phyloP scores from a whole-genome alignment of 2,329 filamentous ascomycete species.

The Hypocreales sp. region DNA sequence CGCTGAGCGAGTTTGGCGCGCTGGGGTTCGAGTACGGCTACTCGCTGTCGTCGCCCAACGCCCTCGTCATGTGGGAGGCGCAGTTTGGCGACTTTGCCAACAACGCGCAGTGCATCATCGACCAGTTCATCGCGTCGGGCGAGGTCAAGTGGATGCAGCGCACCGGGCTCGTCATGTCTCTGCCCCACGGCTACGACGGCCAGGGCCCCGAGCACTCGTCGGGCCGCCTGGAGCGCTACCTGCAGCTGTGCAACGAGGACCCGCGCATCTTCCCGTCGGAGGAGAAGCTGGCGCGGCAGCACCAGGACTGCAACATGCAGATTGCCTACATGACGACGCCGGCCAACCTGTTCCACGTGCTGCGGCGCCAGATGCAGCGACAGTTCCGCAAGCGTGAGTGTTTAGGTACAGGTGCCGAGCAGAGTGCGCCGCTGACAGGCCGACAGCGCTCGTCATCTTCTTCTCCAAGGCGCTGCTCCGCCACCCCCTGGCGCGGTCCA shows the following conservation, averaged over 20 bases:
- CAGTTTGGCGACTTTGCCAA: slow-evolving; percentile 99
- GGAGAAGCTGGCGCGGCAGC: slow-evolving; percentile 88
- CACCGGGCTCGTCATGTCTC: slow-evolving; percentile 87
- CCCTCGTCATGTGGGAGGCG: slow-evolving; percentile 97
- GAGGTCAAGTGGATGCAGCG: slow-evolving; percentile 98
- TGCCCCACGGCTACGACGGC: slow-evolving; percentile 95
- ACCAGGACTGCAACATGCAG: slow-evolving; percentile 99
- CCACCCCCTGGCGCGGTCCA: slow-evolving; percentile 80
- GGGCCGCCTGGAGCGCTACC: slow-evolving; percentile 88
- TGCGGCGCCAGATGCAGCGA: slow-evolving; percentile 94
- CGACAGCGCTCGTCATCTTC: slow-evolving; percentile 76
- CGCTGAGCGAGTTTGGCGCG: slow-evolving; percentile 51
- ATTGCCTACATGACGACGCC: slow-evolving; percentile 95
- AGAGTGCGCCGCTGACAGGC: too few species aligned
- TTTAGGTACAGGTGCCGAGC: too few species aligned
- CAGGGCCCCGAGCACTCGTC: slow-evolving; percentile 98
- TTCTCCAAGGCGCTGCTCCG: slow-evolving; percentile 96
- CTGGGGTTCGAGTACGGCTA: slow-evolving; percentile 98
- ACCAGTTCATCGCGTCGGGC: slow-evolving; percentile 95
- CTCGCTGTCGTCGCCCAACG: slow-evolving; percentile 90
- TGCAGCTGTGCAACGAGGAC: slow-evolving; percentile 96
- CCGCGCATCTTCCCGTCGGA: slow-evolving; percentile 77
- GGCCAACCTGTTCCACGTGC: slow-evolving; percentile 88
- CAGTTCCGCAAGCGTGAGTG: slow-evolving; percentile 98
- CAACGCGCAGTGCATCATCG: slow-evolving; percentile 97